Evolutionary conservation across 495 filamentous ascomycete species (phyloP).

Genomic region (Tuber brumale): DNA sequence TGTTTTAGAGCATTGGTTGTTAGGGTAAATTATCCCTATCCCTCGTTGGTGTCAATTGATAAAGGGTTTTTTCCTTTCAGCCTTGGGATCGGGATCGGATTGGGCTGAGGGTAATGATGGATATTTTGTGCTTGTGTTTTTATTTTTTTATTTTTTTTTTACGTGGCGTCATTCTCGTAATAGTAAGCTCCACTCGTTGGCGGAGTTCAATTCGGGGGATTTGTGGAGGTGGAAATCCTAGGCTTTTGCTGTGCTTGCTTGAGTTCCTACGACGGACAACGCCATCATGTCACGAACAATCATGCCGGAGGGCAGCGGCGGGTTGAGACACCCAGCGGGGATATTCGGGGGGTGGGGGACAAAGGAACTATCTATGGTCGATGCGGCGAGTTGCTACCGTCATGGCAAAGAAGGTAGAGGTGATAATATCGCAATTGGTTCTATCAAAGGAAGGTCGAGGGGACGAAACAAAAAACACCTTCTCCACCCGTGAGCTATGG

Average conservation of each 20-base stretch:
- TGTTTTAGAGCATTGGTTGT: neutral
- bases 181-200: conserved; percentile 22
- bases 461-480: neutral
- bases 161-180: neutral
- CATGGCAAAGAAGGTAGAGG: neutral
- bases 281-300: neutral
- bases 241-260: neutral
- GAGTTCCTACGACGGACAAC: too few relatives aligned
- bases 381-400: neutral
- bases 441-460: neutral
- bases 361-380: neutral
- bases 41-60: neutral
- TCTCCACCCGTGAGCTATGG: neutral
- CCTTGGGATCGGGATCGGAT: neutral
- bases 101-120: neutral
- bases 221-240: neutral
- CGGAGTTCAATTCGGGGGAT: conserved; percentile 12
- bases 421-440: neutral
- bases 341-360: neutral
- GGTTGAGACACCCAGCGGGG: neutral
- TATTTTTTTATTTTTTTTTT: conserved; percentile 20
- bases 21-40: neutral
- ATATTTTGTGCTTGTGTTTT: conserved; percentile 1
- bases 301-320: neutral
- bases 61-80: neutral